Conservation (phyloP, 75 land plant species). For the Pseudotsuga menziesii region DNA sequence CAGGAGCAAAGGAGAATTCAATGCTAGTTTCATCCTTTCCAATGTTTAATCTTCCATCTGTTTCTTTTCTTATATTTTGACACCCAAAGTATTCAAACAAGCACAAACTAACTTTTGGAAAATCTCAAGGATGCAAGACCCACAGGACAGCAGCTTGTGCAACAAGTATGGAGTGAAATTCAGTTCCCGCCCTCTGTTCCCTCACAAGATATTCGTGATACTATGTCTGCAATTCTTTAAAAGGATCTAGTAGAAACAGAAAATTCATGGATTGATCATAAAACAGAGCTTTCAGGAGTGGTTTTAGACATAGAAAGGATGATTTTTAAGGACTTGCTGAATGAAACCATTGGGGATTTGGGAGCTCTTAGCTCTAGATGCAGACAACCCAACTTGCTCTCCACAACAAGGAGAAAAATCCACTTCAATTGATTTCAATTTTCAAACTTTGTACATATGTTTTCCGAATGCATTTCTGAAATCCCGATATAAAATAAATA, state of each 20-base stretch:
- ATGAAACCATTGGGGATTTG: constrained; percentile 50
- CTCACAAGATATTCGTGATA: constrained; percentile 30
- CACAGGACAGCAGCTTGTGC: constrained; percentile 36
- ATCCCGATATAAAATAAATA: constrained; percentile 4
- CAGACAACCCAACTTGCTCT: not conserved
- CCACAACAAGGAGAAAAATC: not conserved
- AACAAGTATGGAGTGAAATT: constrained; percentile 44
- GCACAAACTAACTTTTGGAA: too few relatives aligned
- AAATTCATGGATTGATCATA: constrained; percentile 18
- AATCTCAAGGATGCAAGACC: too few relatives aligned
- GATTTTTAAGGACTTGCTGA: constrained; percentile 78
- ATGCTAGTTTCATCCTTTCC: too few relatives aligned
- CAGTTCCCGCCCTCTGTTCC: constrained; percentile 18
- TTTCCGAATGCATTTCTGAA: not conserved
- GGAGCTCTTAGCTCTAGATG: not conserved
- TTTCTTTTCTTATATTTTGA: too few relatives aligned
- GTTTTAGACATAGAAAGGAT: constrained; percentile 66
- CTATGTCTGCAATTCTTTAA: constrained; percentile 12
- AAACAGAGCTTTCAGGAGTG: constrained; percentile 33
- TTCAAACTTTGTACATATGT: constrained; percentile 7
- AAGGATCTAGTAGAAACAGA: constrained; percentile 10
- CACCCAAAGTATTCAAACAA: too few relatives aligned
- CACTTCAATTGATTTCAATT: not conserved
- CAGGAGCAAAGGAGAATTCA: too few relatives aligned
- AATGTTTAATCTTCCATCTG: too few relatives aligned